phyloP scores from a whole-genome alignment of 1,284 basidiomycete genomes.

The Trichosporon sp. region DNA sequence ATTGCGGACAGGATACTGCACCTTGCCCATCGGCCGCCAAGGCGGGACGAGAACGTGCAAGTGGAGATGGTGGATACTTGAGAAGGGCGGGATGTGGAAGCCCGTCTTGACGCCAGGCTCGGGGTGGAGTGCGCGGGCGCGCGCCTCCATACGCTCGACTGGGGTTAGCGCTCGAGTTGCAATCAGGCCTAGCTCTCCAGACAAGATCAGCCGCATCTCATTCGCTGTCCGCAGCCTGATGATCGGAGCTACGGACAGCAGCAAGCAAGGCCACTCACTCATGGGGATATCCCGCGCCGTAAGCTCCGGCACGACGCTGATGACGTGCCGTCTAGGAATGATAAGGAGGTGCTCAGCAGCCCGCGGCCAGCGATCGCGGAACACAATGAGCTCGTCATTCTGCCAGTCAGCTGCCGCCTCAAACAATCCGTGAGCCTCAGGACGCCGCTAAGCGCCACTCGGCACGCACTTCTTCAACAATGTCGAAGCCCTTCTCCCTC shows the following conservation, averaged over 20 bases:
- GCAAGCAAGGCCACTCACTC: constrained; percentile 47
- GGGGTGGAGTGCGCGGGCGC: constrained; percentile 53
- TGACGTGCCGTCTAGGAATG: constrained; percentile 59
- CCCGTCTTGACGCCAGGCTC: constrained; percentile 55
- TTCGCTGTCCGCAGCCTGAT: no score
- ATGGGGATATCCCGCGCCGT: constrained; percentile 51
- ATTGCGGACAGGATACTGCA: constrained; percentile 57
- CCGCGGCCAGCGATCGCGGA: constrained; percentile 59
- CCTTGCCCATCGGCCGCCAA: constrained; percentile 52
- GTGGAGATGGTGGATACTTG: constrained; percentile 71
- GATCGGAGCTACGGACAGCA: no score
- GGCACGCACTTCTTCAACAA: constrained; percentile 58
- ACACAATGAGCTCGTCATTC: constrained; percentile 60
- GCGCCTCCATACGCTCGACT: constrained; percentile 60
- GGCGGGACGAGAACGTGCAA: constrained; percentile 70
- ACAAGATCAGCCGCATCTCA: no score
- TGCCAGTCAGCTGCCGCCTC: constrained; percentile 27
- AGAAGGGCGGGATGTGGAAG: constrained; percentile 76
- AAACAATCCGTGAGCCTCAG: not conserved
- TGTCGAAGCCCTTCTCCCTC: constrained; percentile 55
- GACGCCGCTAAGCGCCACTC: no score
- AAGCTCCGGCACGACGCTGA: constrained; percentile 56
- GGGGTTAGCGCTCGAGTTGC: no score
- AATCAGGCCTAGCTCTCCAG: no score
- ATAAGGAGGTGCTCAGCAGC: constrained; percentile 60